A percentile compares a stretch with the other conserved stretches of the same genome.
Evolutionary conservation across 202 grass and related monocot species (phyloP).

Genomic region (Carex arenaria): DNA sequence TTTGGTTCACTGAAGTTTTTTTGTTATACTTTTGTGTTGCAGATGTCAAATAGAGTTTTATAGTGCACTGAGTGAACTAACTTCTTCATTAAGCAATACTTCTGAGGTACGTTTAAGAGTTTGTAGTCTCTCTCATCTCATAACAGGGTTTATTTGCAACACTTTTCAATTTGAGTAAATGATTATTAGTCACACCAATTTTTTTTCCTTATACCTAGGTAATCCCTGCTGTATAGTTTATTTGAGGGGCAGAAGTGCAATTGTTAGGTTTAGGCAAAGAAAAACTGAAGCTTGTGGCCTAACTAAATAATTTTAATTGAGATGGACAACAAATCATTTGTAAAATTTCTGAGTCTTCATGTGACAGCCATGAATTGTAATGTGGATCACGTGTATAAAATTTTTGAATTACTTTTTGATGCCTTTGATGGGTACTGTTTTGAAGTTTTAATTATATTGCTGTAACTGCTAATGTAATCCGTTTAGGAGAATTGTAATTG

Average conservation of each 20-base stretch:
- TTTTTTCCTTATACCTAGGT: conserved; percentile 16
- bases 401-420: neutral
- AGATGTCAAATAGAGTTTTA: conserved; percentile 26
- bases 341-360: neutral
- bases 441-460: neutral
- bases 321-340: neutral
- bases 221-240: conserved; percentile 20
- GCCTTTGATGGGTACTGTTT: neutral
- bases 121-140: neutral
- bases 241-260: conserved; percentile 7
- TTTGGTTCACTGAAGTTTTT: neutral
- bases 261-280: conserved; percentile 4
- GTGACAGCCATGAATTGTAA: neutral
- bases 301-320: conserved; percentile 13
- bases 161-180: neutral
- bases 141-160: neutral
- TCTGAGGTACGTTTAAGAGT: conserved; percentile 9
- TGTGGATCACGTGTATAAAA: conserved; percentile 1
- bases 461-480: neutral
- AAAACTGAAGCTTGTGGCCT: conserved; percentile 2
- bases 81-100: neutral
- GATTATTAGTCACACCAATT: neutral
- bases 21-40: neutral
- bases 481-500: conserved; percentile 2
- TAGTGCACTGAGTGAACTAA: conserved; percentile 4